Evolutionary conservation across 2,329 filamentous ascomycete species (phyloP).

Genomic region (Bipolaris gigantea): DNA sequence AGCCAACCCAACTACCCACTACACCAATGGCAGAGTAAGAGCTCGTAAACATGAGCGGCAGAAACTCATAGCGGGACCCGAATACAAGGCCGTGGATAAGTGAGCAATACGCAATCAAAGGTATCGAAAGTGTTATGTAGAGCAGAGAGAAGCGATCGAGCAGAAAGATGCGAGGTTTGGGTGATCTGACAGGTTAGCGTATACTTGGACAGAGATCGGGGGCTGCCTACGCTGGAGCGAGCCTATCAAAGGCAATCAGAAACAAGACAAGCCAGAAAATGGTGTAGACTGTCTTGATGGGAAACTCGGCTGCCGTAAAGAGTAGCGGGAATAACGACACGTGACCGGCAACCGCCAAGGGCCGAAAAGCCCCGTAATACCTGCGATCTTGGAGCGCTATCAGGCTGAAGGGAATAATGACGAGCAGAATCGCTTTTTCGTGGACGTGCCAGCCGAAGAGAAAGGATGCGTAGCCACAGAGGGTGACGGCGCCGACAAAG

Average conservation of each 20-base stretch:
- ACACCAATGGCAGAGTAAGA: conserved; percentile 94
- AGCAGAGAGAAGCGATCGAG: conserved; percentile 87
- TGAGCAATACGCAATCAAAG: conserved; percentile 85
- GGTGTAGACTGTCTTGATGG: conserved; percentile 91
- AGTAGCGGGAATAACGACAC: conserved; percentile 93
- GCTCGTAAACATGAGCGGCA: conserved; percentile 96
- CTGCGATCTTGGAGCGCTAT: conserved; percentile 87
- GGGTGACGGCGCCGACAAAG: conserved; percentile 85
- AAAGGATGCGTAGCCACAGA: conserved; percentile 95
- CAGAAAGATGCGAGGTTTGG: conserved; percentile 78
- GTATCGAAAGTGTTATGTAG: conserved; percentile 88
- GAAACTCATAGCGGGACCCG: conserved; percentile 79
- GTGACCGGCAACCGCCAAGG: conserved; percentile 88
- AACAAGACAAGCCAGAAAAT: conserved; percentile 89
- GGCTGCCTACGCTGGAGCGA: conserved; percentile 72
- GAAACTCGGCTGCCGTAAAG: conserved; percentile 90
- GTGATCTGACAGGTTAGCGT: conserved; percentile 54
- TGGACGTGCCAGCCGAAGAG: conserved; percentile 99
- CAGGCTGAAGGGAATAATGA: conserved; percentile 93
- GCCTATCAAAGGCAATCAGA: conserved; percentile 79
- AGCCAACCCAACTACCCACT: conserved; percentile 91
- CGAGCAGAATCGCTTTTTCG: conserved; percentile 91
- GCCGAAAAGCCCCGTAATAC: conserved; percentile 88
- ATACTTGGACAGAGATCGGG: not conserved
- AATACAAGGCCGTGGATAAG: conserved; percentile 82